Conservation (phyloP, 2,329 filamentous ascomycete species). For the Phialophora macrospora region DNA sequence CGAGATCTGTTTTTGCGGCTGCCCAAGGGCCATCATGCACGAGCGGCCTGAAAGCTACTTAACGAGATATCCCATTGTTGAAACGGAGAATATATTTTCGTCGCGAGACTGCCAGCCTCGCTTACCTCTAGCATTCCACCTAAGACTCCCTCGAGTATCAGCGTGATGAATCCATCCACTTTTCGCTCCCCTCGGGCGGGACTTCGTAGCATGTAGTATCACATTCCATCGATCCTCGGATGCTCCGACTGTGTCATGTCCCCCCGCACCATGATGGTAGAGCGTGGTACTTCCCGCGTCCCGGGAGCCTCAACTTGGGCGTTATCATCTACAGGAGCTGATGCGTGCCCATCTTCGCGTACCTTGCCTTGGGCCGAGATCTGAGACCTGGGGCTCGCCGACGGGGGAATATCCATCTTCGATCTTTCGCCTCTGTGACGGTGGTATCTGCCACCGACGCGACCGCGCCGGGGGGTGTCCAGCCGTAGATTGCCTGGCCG, state of each 20-base stretch:
- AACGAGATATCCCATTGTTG: neutral
- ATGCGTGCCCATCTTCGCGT: neutral
- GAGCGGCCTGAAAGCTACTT: neutral
- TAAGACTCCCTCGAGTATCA: neutral
- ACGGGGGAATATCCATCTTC: neutral
- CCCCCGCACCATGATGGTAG: neutral
- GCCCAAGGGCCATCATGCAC: neutral
- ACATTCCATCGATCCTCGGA: neutral
- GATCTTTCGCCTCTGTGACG: neutral
- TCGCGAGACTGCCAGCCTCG: slow-evolving; percentile 6
- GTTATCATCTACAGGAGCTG: neutral
- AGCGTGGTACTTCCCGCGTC: neutral
- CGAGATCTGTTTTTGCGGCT: neutral
- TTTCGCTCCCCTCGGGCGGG: neutral
- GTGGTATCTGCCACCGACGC: neutral
- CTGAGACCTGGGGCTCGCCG: slow-evolving; percentile 3
- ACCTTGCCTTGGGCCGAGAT: neutral
- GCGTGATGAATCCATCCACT: neutral
- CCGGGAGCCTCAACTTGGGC: too few relatives aligned
- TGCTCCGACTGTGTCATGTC: neutral
- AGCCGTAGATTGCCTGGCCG: neutral
- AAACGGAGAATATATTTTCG: neutral
- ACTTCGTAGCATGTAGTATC: neutral
- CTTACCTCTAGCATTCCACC: neutral
- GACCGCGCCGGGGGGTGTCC: neutral